A percentile compares a stretch with the other conserved stretches of the same genome.
These are phyloP conservation scores for Pestalotiopsis sp. DNA, from an alignment of 2,329 filamentous ascomycete genomes.

Conservation along the genomic window DNA sequence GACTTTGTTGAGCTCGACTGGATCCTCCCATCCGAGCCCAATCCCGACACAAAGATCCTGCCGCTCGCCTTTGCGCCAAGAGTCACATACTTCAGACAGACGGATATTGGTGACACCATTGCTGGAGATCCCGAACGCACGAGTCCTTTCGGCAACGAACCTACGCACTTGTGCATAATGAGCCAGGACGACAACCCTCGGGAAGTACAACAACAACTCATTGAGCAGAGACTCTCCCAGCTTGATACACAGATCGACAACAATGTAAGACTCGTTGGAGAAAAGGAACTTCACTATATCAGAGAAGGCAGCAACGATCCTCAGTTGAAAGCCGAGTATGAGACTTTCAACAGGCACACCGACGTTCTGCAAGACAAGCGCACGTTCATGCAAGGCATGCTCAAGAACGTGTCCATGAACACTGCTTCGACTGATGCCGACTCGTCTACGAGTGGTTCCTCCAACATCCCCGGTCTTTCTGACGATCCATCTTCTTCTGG, in stretches of 20 bases:
- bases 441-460: slow-evolving; percentile 6
- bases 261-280: slow-evolving; percentile 72
- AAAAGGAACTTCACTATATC: slow-evolving; percentile 71
- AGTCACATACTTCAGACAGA: slow-evolving; percentile 96
- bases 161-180: slow-evolving; percentile 95
- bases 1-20: slow-evolving; percentile 98
- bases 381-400: slow-evolving; percentile 60
- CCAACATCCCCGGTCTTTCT: background rate
- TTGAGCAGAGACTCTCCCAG: slow-evolving; percentile 77
- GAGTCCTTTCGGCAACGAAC: slow-evolving; percentile 90
- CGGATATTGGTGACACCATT: slow-evolving; percentile 82
- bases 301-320: slow-evolving; percentile 51
- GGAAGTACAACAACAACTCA: slow-evolving; percentile 82
- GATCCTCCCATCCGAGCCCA: slow-evolving; percentile 87
- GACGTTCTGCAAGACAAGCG: slow-evolving; percentile 59
- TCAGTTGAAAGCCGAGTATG: slow-evolving; percentile 58
- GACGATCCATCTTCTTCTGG: slow-evolving; percentile 19
- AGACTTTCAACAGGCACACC: slow-evolving; percentile 59
- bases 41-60: slow-evolving; percentile 91
- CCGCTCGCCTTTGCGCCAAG: slow-evolving; percentile 91
- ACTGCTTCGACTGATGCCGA: slow-evolving; percentile 30
- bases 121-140: slow-evolving; percentile 79
- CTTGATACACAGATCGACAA: slow-evolving; percentile 76
- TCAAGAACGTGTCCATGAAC: slow-evolving; percentile 48
- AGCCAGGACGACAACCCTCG: slow-evolving; percentile 86